Percentiles rank a stretch among this genome's conserved stretches.
These are phyloP conservation scores for Trichomonascaceae sp. DNA, from an alignment of 1,139 yeast species.

Conservation along the genomic window DNA sequence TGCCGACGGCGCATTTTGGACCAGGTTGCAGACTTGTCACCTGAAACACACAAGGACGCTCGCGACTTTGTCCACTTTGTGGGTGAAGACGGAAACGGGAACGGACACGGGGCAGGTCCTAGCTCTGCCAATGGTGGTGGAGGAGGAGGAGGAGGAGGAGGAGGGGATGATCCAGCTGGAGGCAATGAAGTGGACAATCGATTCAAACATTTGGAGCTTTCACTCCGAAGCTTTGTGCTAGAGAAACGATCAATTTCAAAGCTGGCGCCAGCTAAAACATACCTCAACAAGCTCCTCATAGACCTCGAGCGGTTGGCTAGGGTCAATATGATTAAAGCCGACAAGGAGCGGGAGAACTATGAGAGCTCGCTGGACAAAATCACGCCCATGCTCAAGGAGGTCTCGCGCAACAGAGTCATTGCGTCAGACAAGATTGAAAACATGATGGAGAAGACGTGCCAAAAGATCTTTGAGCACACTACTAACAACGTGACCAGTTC, in stretches of 20 bases:
- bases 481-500: constrained; percentile 40
- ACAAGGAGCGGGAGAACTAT: constrained; percentile 27
- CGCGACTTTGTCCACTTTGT: constrained; percentile 91
- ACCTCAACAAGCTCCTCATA: constrained; percentile 49
- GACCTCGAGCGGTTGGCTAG: constrained; percentile 54
- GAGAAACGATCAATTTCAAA: constrained; percentile 86
- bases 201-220: constrained; percentile 73
- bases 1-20: constrained; percentile 68
- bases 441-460: constrained; percentile 48
- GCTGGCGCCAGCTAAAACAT: constrained; percentile 83
- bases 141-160: constrained; percentile 30
- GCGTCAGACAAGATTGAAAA: constrained; percentile 49
- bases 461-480: constrained; percentile 49
- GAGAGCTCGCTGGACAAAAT: constrained; percentile 32
- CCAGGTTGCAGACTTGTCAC: constrained; percentile 79
- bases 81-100: constrained; percentile 33
- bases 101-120: constrained; percentile 23
- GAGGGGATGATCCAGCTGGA: constrained; percentile 28
- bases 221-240: constrained; percentile 72
- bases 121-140: constrained; percentile 20
- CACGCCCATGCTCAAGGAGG: constrained; percentile 50
- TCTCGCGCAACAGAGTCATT: constrained; percentile 38
- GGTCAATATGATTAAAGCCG: constrained; percentile 44
- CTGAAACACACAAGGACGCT: constrained; percentile 81
- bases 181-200: constrained; percentile 31